Percentiles rank a stretch among this genome's conserved stretches.
Evolutionary conservation across 1,284 basidiomycete species (phyloP).

Genomic region (Microbotryum intermedium): DNA sequence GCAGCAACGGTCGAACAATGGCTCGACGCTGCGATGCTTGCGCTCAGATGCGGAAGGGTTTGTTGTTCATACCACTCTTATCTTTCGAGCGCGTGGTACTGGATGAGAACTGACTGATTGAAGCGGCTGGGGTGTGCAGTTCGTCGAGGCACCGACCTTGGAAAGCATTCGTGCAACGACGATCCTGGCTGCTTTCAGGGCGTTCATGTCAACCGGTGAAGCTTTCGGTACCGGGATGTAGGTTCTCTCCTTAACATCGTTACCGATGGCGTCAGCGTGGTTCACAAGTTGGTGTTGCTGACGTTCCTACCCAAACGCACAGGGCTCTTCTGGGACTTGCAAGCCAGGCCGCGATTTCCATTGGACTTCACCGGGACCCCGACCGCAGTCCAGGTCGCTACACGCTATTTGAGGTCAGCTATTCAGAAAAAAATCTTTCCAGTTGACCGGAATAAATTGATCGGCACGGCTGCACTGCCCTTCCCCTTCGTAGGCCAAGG

Average conservation of each 20-base stretch:
- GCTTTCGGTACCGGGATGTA: conserved; percentile 23
- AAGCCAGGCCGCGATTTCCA: conserved; percentile 19
- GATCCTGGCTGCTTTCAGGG: conserved; percentile 22
- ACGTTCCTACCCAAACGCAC: background rate
- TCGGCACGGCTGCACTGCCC: background rate
- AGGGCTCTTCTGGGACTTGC: conserved; percentile 22
- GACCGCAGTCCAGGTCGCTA: conserved; percentile 19
- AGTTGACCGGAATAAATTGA: background rate
- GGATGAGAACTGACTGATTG: background rate
- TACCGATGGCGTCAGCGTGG: background rate
- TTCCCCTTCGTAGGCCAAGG: conserved; percentile 11
- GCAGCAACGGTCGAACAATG: conserved; percentile 20
- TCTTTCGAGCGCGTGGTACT: background rate
- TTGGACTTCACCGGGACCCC: conserved; percentile 28
- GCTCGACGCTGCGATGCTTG: conserved; percentile 27
- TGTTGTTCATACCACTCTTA: background rate
- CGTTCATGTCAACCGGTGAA: conserved; percentile 23
- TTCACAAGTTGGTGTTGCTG: background rate
- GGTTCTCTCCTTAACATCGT: background rate
- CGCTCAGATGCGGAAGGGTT: conserved; percentile 18
- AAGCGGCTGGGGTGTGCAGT: background rate
- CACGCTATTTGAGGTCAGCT: conserved; percentile 23
- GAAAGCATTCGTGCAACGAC: conserved; percentile 19
- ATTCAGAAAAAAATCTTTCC: no score
- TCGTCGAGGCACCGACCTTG: conserved; percentile 22